A percentile compares a stretch with the other conserved stretches of the same genome.
phyloP scores from a whole-genome alignment of 768 basidiomycete genomes.

The Pulveroboletus sp. region DNA sequence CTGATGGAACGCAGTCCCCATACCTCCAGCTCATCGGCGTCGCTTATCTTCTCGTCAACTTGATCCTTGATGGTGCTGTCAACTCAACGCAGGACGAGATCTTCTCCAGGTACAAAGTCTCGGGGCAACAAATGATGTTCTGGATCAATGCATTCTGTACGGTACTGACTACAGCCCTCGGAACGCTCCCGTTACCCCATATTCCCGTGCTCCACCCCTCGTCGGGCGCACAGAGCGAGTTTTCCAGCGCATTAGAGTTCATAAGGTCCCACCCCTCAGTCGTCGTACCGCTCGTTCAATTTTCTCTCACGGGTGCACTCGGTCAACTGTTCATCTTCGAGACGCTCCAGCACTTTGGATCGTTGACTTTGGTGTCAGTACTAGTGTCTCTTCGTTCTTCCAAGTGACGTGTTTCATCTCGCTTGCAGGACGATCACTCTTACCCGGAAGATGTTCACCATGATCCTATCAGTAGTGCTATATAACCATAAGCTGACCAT shows the following conservation, averaged over 20 bases:
- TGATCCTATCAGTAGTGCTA: constrained; percentile 90
- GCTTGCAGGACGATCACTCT: constrained; percentile 80
- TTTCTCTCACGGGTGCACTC: constrained; percentile 85
- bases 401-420: constrained; percentile 1
- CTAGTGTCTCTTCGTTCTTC: constrained; percentile 2
- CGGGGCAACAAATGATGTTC: constrained; percentile 99
- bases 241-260: constrained; percentile 66
- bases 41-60: constrained; percentile 75
- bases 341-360: constrained; percentile 88
- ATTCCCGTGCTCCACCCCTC: constrained; percentile 81
- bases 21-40: constrained; percentile 69
- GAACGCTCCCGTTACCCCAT: constrained; percentile 69
- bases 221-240: constrained; percentile 54
- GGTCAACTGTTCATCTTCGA: constrained; percentile 99
- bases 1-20: constrained; percentile 30
- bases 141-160: constrained; percentile 92
- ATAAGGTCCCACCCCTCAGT: constrained; percentile 74
- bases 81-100: constrained; percentile 98
- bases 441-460: constrained; percentile 95
- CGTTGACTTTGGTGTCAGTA: constrained; percentile 81
- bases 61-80: constrained; percentile 86
- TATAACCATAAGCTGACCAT: constrained; percentile 80
- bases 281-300: constrained; percentile 70
- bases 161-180: constrained; percentile 61
- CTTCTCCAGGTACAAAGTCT: constrained; percentile 68